phyloP scores from a whole-genome alignment of 2,329 filamentous ascomycete genomes.

The Ascochyta rabiei region DNA sequence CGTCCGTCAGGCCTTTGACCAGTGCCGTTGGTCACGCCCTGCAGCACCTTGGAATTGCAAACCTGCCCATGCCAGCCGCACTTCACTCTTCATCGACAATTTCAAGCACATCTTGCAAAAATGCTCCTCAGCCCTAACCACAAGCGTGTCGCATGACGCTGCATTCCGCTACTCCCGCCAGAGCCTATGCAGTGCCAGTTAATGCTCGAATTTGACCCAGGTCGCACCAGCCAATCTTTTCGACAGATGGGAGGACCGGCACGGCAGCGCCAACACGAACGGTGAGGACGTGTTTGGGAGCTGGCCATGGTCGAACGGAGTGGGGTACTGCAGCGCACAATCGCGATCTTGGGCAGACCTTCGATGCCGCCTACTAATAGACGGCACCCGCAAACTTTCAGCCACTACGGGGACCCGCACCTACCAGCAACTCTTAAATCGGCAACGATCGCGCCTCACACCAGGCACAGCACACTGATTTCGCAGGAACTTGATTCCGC shows the following conservation, averaged over 20 bases:
- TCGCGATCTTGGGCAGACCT: background rate
- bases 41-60: background rate
- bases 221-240: no score
- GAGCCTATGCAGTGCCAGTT: background rate
- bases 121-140: background rate
- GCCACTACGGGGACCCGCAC: no score
- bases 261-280: no score
- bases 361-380: background rate
- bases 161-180: background rate
- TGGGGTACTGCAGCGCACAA: no score
- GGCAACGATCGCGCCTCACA: no score
- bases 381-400: background rate
- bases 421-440: no score
- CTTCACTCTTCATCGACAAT: background rate
- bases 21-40: background rate
- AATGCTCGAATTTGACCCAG: background rate
- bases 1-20: background rate
- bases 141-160: background rate
- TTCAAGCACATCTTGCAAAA: conserved; percentile 5
- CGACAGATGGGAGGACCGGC: no score
- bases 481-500: no score
- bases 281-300: no score
- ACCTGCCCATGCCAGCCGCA: background rate
- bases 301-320: no score
- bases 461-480: no score